phyloP scores from a whole-genome alignment of 2,329 filamentous ascomycete genomes.

The Teratosphaeriaceae sp. region DNA sequence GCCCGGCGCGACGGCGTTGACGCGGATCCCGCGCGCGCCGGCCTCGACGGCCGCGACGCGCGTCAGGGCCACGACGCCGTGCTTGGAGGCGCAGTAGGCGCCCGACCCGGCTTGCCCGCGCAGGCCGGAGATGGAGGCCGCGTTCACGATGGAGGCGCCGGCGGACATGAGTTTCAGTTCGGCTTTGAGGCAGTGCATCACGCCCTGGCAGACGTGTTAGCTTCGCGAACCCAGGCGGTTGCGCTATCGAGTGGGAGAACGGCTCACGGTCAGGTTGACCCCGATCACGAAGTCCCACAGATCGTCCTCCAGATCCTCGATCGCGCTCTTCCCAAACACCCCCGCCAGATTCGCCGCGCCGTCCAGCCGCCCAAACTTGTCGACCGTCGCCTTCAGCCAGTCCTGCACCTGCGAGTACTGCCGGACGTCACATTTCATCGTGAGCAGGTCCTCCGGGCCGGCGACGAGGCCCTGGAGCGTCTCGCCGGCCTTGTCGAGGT shows the following conservation, averaged over 20 bases:
- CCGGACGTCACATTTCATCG: constrained; percentile 25
- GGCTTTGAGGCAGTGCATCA: constrained; percentile 47
- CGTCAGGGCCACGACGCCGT: constrained; percentile 19
- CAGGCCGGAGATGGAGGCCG: constrained; percentile 36
- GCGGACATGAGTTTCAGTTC: constrained; percentile 39
- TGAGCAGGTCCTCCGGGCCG: constrained; percentile 12
- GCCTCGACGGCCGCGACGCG: constrained; percentile 14
- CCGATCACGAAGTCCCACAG: constrained; percentile 32
- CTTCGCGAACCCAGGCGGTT: no score
- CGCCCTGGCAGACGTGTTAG: constrained; percentile 19
- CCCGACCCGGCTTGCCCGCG: constrained; percentile 8
- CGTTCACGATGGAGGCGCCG: constrained; percentile 50
- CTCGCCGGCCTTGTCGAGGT: constrained; percentile 26
- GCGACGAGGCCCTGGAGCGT: constrained; percentile 3
- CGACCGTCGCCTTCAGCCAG: constrained; percentile 30
- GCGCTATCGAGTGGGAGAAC: neutral
- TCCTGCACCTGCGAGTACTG: constrained; percentile 24
- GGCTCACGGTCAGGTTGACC: constrained; percentile 24
- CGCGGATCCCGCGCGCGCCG: constrained; percentile 14
- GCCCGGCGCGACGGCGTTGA: constrained; percentile 24
- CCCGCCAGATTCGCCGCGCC: constrained; percentile 42
- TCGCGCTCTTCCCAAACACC: constrained; percentile 21
- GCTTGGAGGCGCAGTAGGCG: constrained; percentile 14
- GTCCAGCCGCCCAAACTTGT: constrained; percentile 31
- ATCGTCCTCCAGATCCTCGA: constrained; percentile 23